phyloP scores from a whole-genome alignment of 2,329 filamentous ascomycete species.

The Elsinoe arachidis region DNA sequence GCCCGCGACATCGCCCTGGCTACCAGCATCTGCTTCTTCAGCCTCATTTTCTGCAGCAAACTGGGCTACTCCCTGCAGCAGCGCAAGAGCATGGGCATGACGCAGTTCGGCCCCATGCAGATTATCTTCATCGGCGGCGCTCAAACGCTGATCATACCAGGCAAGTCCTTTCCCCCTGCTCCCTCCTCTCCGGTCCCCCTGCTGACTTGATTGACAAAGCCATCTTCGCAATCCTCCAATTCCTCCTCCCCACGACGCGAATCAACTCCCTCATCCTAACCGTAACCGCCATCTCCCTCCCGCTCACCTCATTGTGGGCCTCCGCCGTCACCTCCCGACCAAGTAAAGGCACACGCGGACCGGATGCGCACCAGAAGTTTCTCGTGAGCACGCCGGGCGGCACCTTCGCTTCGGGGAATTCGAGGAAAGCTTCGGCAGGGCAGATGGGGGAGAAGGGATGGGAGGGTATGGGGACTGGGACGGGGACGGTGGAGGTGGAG shows the following conservation, averaged over 20 bases:
- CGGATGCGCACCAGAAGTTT: conserved; percentile 16
- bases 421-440: neutral
- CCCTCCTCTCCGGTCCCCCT: conserved; percentile 4
- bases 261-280: conserved; percentile 49
- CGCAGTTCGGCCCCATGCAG: conserved; percentile 56
- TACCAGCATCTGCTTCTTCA: conserved; percentile 53
- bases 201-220: conserved; percentile 34
- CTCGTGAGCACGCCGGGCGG: conserved; percentile 13
- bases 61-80: conserved; percentile 49
- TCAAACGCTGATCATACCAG: conserved; percentile 57
- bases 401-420: neutral
- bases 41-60: conserved; percentile 53
- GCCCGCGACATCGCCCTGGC: conserved; percentile 41
- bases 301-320: conserved; percentile 60
- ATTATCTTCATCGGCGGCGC: conserved; percentile 60
- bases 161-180: conserved; percentile 33
- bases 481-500: neutral
- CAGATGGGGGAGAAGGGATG: neutral
- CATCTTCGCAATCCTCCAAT: conserved; percentile 52
- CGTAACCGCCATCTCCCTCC: conserved; percentile 53
- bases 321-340: conserved; percentile 27
- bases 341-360: conserved; percentile 11
- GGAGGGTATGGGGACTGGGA: too few relatives aligned
- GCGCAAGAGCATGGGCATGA: conserved; percentile 49
- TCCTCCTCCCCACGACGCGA: conserved; percentile 39